A percentile compares a stretch with the other conserved stretches of the same genome.
Conservation (phyloP, 768 basidiomycete species). For the Pleurotus platypus region DNA sequence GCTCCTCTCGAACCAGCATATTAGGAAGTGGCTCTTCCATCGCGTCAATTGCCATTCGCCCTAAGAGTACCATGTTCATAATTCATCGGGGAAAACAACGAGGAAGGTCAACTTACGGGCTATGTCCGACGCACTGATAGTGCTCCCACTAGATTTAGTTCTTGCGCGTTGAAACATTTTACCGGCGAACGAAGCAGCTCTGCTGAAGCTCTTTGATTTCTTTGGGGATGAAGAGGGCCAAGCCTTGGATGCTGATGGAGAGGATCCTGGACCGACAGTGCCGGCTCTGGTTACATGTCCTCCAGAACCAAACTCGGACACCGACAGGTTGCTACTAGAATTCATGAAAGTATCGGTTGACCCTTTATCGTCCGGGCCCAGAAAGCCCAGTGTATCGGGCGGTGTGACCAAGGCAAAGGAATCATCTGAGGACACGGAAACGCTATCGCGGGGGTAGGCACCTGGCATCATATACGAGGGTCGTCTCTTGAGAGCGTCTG, state of each 20-base stretch:
- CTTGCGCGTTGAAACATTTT: slow-evolving; percentile 53
- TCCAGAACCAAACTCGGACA: slow-evolving; percentile 27
- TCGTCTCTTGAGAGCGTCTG: slow-evolving; percentile 18
- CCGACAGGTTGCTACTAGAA: slow-evolving; percentile 23
- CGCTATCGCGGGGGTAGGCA: slow-evolving; percentile 51
- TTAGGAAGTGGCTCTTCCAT: slow-evolving; percentile 2
- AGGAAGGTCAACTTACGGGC: slow-evolving; percentile 32
- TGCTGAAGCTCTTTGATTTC: slow-evolving; percentile 41
- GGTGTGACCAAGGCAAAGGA: slow-evolving; percentile 60
- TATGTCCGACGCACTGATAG: slow-evolving; percentile 30
- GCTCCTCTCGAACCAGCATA: background rate
- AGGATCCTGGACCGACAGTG: slow-evolving; percentile 1
- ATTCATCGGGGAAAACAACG: background rate
- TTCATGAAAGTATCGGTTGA: background rate
- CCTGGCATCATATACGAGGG: slow-evolving; percentile 25
- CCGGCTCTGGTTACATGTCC: slow-evolving; percentile 22
- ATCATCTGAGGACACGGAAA: slow-evolving; percentile 62
- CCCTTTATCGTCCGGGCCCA: slow-evolving; percentile 7
- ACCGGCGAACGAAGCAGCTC: slow-evolving; percentile 58
- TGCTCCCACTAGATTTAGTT: slow-evolving; percentile 51
- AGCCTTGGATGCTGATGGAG: slow-evolving; percentile 16
- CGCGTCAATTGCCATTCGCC: slow-evolving; percentile 1
- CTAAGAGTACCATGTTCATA: background rate
- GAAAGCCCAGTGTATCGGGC: slow-evolving; percentile 38
- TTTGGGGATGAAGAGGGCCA: slow-evolving; percentile 53